phyloP scores from a whole-genome alignment of 2,329 filamentous ascomycete genomes.

The Beauveria asiatica region DNA sequence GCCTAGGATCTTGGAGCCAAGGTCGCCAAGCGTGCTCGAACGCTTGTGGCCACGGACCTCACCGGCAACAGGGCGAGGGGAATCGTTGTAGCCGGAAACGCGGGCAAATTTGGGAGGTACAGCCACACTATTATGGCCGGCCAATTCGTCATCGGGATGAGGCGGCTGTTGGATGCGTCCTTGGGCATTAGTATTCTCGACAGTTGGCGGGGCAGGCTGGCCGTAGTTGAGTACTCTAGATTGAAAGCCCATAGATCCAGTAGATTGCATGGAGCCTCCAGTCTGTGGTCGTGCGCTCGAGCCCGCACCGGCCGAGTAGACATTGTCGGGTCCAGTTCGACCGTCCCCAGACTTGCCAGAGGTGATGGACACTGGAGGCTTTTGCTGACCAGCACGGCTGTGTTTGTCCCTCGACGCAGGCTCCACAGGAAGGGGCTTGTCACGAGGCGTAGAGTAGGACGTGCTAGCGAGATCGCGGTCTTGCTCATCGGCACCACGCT shows the following conservation, averaged over 20 bases:
- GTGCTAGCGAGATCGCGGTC: conserved; percentile 35
- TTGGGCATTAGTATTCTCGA: conserved; percentile 82
- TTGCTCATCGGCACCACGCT: conserved; percentile 47
- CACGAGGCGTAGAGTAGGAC: conserved; percentile 29
- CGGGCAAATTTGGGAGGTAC: conserved; percentile 51
- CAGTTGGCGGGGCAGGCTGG: conserved; percentile 76
- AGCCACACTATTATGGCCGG: conserved; percentile 50
- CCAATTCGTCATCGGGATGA: conserved; percentile 52
- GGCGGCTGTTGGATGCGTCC: conserved; percentile 78
- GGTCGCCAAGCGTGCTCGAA: conserved; percentile 69
- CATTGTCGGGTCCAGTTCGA: conserved; percentile 31
- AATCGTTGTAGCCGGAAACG: conserved; percentile 49
- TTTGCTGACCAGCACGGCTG: conserved; percentile 15
- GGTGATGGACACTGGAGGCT: conserved; percentile 15
- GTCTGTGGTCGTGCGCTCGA: conserved; percentile 61
- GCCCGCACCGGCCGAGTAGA: conserved; percentile 35
- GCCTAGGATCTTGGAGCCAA: conserved; percentile 78
- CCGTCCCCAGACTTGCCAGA: not conserved
- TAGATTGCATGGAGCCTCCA: conserved; percentile 68
- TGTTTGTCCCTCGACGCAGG: conserved; percentile 27
- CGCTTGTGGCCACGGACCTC: conserved; percentile 53
- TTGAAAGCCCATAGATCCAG: conserved; percentile 54
- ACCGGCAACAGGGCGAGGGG: conserved; percentile 33
- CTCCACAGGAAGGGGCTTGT: conserved; percentile 54
- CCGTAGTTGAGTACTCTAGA: conserved; percentile 62